Evolutionary conservation across 805 yeast genomes (phyloP), one percentile per base, ranked within the genome.

Genomic region (Schwanniomyces yamadae): DNA sequence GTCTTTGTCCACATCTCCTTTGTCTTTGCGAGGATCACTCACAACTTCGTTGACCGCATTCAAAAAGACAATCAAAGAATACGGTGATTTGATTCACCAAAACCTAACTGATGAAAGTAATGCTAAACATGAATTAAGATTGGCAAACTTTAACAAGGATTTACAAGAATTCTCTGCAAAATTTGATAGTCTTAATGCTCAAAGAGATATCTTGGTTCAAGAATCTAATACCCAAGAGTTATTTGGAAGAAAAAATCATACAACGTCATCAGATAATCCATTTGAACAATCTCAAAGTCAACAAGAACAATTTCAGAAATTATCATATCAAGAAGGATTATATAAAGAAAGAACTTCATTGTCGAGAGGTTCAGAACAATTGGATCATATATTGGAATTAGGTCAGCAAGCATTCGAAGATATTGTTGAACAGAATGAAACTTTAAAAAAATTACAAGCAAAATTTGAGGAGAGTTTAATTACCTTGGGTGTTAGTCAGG

Each of bases 351-450:
- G 72, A 29, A 74, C 75, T 29, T 73, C 77, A 6, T 63, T 84
- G 23, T 72, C 73, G 21, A 68, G 85, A 38, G 89, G 95, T 0
- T 80, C 84, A 27, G 80, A 80, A 36, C 95, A 87, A 55, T 65
- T 93, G 42, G 99, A 93, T 55, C 88, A 86, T 45, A 87, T 93
- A 27, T 59, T 93, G 28, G 97, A 86, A 51, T 84, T 87, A 82
- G 98, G 97, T 2, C 78, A 84, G 41, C 74, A 75, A 32, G 87
- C 96, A 2, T 77, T 88, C 45, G 95, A 85, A 33, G 95, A 90
- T 54, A 68, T 93, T 15, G 83, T 84, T 13, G 89, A 83, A 31
- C 97, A 93, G 55, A 86, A 87, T 57, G 83, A 82, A 50, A 71
- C 82, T 19, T 69, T 91, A 38, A 66, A 73, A 38, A 68, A 69